Evolutionary conservation across 2,329 filamentous ascomycete genomes (phyloP), one percentile per base, ranked within the genome.

Genomic region (Phoma sp.): DNA sequence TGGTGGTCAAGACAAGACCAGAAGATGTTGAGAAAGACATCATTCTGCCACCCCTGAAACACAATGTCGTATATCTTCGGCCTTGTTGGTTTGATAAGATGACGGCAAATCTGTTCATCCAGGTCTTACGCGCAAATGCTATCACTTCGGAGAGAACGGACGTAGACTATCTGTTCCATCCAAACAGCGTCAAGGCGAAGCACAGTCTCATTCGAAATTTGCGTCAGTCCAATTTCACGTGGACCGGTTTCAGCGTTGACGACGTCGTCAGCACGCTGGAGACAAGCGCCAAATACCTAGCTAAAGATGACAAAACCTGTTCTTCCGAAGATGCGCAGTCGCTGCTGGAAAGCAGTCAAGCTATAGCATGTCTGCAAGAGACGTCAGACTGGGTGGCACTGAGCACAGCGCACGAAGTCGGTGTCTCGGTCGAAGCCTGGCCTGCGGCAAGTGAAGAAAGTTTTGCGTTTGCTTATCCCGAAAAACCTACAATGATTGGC

Each of bases 91-190:
- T 93, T 67, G 93, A 97, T 72, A 91, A 87, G 66, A 73, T 96
- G 8, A 90, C 88, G 0, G 81, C 93, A 24, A 96, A 96, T 61
- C 76, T 96, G 1, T 97, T 97, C 68, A 84, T 90, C 0, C 89
- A 95, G 75, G 86, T 91, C 68, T 85, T 97, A 41, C 87, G 90
- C 2, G 88, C 91, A 61, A 98, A 98, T 68, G 87, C 91, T 0
- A 86, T 98, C 0, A 93, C 93, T 23, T 96, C 92, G 4, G 90
- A 97, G 68, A 82, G 93, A 9, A 86, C 83, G 0, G 93, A 93
- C 64, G 80, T 84, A 50, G 93, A 97, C 70, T 97, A 96, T 69
- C 88, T 98, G 59, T 97, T 97, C 64, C 89, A 96, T 64, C 83
- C 85, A 0, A 86, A 83, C 10, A 93, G 93, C 64, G 78, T 83